These are phyloP conservation scores for Phyllosticta paracitricarpa DNA, from an alignment of 2,329 filamentous ascomycete genomes.

Conservation along the genomic window DNA sequence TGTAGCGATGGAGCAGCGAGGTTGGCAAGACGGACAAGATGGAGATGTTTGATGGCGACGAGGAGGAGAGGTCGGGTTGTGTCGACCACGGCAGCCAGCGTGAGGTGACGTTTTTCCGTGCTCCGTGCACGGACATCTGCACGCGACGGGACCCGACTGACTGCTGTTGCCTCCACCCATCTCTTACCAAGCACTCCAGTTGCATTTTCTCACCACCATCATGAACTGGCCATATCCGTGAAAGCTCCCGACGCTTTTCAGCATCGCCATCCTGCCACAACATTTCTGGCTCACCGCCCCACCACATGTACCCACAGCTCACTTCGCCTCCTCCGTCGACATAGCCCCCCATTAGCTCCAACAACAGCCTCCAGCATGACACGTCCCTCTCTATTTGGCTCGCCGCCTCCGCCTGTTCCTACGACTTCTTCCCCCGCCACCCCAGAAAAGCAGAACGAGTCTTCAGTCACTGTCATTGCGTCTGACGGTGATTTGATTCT, in stretches of 20 bases:
- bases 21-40: no score
- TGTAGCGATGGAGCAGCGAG: no score
- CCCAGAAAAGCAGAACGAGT: constrained; percentile 18
- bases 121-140: no score
- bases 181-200: neutral
- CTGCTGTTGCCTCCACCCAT: neutral
- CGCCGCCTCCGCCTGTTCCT: neutral
- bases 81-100: no score
- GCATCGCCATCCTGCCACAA: neutral
- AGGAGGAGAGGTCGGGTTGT: no score
- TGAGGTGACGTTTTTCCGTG: no score
- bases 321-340: neutral
- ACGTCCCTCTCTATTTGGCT: constrained; percentile 4
- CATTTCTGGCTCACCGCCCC: neutral
- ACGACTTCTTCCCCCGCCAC: constrained; percentile 1
- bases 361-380: neutral
- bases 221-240: constrained; percentile 45
- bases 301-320: neutral
- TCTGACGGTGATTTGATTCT: constrained; percentile 55
- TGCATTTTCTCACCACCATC: constrained; percentile 9
- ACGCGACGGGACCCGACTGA: no score
- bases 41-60: no score
- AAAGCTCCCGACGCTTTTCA: constrained; percentile 8
- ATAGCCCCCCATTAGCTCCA: neutral
- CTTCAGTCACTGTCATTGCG: constrained; percentile 41